These are phyloP conservation scores for Elsinoe necatrix DNA, from an alignment of 2,329 filamentous ascomycete species.

Conservation along the genomic window DNA sequence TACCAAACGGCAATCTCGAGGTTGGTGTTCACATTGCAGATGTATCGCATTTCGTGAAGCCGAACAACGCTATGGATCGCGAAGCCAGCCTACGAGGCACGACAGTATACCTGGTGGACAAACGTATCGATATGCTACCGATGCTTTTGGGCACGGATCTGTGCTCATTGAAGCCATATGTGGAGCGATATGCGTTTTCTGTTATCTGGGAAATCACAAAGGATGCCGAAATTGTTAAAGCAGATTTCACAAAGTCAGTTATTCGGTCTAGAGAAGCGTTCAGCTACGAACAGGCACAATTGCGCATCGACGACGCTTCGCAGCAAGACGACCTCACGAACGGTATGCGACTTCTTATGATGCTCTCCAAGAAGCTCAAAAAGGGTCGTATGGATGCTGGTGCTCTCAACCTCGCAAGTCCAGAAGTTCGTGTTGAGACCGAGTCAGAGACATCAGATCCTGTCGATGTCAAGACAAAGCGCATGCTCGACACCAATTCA, in stretches of 20 bases:
- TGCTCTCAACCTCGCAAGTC: slow-evolving; percentile 90
- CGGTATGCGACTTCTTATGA: slow-evolving; percentile 78
- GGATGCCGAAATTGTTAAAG: slow-evolving; percentile 73
- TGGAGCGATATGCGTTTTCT: slow-evolving; percentile 61
- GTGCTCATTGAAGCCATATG: slow-evolving; percentile 92
- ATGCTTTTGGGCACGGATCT: slow-evolving; percentile 92
- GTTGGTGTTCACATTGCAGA: slow-evolving; percentile 98
- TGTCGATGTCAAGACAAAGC: slow-evolving; percentile 91
- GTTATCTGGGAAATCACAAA: slow-evolving; percentile 70
- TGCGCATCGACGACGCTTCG: slow-evolving; percentile 81
- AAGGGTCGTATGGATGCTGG: slow-evolving; percentile 96
- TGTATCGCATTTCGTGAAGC: slow-evolving; percentile 98
- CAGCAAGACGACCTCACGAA: slow-evolving; percentile 83
- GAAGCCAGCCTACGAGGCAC: slow-evolving; percentile 92
- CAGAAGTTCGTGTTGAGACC: slow-evolving; percentile 90
- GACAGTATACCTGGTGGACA: slow-evolving; percentile 95
- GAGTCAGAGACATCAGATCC: slow-evolving; percentile 95
- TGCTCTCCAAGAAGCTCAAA: slow-evolving; percentile 84
- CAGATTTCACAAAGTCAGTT: slow-evolving; percentile 93
- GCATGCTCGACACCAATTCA: slow-evolving; percentile 89
- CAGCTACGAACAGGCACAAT: slow-evolving; percentile 92
- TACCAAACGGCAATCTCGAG: slow-evolving; percentile 90
- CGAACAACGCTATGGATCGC: slow-evolving; percentile 91
- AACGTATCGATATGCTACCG: slow-evolving; percentile 98
- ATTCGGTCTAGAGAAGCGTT: slow-evolving; percentile 96